Percentiles rank a stretch among this genome's conserved stretches.
These are phyloP conservation scores for Trichodelitschia bisporula DNA, from an alignment of 495 filamentous ascomycete genomes.

Conservation along the genomic window DNA sequence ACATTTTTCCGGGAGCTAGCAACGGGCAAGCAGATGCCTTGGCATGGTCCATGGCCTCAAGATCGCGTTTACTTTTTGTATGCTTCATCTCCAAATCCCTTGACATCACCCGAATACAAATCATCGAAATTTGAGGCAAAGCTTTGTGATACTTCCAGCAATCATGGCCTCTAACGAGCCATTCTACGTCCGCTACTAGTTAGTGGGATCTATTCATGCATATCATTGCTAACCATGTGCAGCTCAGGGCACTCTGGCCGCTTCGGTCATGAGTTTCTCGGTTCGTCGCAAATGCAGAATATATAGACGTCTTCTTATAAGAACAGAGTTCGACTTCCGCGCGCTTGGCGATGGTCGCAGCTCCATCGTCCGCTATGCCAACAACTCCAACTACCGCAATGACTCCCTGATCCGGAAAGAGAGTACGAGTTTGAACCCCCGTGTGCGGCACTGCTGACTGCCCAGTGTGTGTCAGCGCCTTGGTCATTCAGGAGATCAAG, in stretches of 20 bases:
- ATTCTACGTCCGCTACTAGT: conserved; percentile 98
- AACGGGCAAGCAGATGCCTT: too few relatives aligned
- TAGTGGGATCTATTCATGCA: conserved; percentile 13
- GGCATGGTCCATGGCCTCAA: too few relatives aligned
- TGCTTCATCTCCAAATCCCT: too few relatives aligned
- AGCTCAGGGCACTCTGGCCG: conserved; percentile 95
- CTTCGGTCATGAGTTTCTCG: conserved; percentile 96
- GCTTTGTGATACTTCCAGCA: conserved; percentile 1
- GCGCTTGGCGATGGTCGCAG: conserved; percentile 84
- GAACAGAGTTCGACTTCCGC: conserved; percentile 84
- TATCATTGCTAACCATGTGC: conserved; percentile 3
- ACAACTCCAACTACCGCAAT: conserved; percentile 99
- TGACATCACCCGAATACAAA: too few relatives aligned
- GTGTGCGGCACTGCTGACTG: background rate
- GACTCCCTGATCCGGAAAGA: conserved; percentile 98
- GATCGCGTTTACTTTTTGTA: too few relatives aligned
- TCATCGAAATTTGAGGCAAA: too few relatives aligned
- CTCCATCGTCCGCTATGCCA: conserved; percentile 87
- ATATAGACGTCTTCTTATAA: conserved; percentile 4
- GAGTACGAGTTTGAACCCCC: conserved; percentile 55
- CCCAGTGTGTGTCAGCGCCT: conserved; percentile 81
- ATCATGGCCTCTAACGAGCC: conserved; percentile 40
- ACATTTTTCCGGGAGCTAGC: too few relatives aligned
- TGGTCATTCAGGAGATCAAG: conserved; percentile 89
- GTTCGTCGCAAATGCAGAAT: conserved; percentile 19